A percentile compares a stretch with the other conserved stretches of the same genome.
These are phyloP conservation scores for Truncatella angustata DNA, from an alignment of 2,329 filamentous ascomycete genomes.

Conservation along the genomic window DNA sequence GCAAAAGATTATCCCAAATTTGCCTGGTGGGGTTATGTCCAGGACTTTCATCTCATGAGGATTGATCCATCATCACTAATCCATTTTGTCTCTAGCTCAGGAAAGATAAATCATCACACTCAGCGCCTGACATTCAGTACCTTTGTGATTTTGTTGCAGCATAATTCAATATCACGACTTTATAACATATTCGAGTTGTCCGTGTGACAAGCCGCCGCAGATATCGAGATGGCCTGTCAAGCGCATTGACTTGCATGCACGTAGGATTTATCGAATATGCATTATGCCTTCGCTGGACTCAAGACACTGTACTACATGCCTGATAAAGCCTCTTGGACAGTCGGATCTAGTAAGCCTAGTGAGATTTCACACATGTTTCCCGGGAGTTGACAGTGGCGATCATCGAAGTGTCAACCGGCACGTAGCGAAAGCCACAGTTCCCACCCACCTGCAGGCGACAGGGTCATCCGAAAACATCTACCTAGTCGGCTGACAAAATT, in stretches of 20 bases:
- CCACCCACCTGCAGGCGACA: slow-evolving; percentile 6
- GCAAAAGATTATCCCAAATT: slow-evolving; percentile 5
- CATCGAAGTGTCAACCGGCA: slow-evolving; percentile 23
- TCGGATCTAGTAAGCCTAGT: slow-evolving; percentile 1
- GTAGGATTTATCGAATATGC: too few species aligned
- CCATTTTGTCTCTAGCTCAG: neutral
- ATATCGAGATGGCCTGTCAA: too few species aligned
- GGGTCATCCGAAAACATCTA: neutral
- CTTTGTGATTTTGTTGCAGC: too few species aligned
- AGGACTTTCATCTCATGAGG: neutral
- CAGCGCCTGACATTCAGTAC: neutral
- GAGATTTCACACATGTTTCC: slow-evolving; percentile 14
- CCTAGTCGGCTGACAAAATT: neutral
- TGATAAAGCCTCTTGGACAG: slow-evolving; percentile 1
- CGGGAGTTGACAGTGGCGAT: slow-evolving; percentile 19
- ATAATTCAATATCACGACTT: too few species aligned
- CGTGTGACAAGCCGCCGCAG: too few species aligned
- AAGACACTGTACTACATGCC: neutral
- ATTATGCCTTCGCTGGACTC: too few species aligned
- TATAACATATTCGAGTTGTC: too few species aligned
- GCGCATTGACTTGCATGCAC: too few species aligned
- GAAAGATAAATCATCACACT: neutral
- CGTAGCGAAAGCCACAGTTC: slow-evolving; percentile 17
- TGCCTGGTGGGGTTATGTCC: neutral
- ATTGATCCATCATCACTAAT: neutral